Percentiles rank a stretch among this genome's conserved stretches.
Evolutionary conservation across 2,329 filamentous ascomycete species (phyloP).

Genomic region (Venturia carpophila): DNA sequence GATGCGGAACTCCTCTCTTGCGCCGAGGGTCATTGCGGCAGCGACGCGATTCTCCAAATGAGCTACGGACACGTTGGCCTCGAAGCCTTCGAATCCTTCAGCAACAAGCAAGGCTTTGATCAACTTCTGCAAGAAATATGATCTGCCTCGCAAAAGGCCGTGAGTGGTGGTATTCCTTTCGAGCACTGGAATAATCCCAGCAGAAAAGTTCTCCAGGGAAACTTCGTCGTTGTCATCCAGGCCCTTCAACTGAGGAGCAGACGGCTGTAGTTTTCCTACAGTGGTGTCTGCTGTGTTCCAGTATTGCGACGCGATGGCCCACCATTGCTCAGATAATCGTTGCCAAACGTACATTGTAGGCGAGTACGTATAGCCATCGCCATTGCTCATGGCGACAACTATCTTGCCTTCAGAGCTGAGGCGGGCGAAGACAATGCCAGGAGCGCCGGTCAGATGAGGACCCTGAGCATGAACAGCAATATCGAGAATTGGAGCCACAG

Average conservation of each 20-base stretch:
- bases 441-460: slow-evolving; percentile 68
- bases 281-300: slow-evolving; percentile 97
- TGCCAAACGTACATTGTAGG: slow-evolving; percentile 86
- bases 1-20: slow-evolving; percentile 84
- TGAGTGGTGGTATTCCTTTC: slow-evolving; percentile 94
- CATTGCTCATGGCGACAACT: slow-evolving; percentile 85
- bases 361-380: slow-evolving; percentile 88
- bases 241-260: slow-evolving; percentile 37
- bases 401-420: slow-evolving; percentile 82
- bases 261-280: slow-evolving; percentile 69
- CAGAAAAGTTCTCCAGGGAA: slow-evolving; percentile 59
- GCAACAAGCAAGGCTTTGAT: slow-evolving; percentile 82
- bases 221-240: slow-evolving; percentile 42
- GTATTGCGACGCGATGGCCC: slow-evolving; percentile 95
- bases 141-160: slow-evolving; percentile 81
- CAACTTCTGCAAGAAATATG: slow-evolving; percentile 82
- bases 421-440: slow-evolving; percentile 82
- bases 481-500: slow-evolving; percentile 80
- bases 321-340: slow-evolving; percentile 93
- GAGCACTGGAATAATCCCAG: slow-evolving; percentile 85
- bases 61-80: slow-evolving; percentile 83
- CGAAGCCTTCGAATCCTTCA: slow-evolving; percentile 87
- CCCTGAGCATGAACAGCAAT: slow-evolving; percentile 73
- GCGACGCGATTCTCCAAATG: slow-evolving; percentile 93
- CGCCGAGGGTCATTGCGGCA: slow-evolving; percentile 73